Evolutionary conservation across 345 rosid genomes (phyloP).

Genomic region (Sonneratia caseolaris): DNA sequence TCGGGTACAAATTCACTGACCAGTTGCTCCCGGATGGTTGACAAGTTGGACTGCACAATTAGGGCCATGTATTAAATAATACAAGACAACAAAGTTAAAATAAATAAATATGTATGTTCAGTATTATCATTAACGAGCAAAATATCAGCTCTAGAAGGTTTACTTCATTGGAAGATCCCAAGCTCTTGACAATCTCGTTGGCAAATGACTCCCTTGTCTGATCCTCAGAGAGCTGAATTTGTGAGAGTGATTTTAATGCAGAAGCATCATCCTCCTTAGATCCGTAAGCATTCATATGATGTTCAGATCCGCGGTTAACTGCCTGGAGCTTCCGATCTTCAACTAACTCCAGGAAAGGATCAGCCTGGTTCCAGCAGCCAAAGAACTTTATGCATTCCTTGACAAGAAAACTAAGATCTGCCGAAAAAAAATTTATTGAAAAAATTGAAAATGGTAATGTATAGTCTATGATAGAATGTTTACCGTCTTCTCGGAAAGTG

Average conservation of each 20-base stretch:
- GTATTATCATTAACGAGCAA: not conserved
- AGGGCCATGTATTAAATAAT: not conserved
- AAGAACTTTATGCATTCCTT: not conserved
- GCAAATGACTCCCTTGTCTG: conserved; percentile 55
- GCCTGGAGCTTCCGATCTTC: conserved; percentile 58
- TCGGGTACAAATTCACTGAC: conserved; percentile 72
- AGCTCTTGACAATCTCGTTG: conserved; percentile 59
- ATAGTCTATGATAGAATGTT: conserved; percentile 5
- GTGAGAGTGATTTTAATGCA: conserved; percentile 52
- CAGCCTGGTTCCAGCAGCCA: conserved; percentile 44
- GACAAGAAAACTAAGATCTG: not conserved
- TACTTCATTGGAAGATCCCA: conserved; percentile 51
- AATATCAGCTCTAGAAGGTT: conserved; percentile 3
- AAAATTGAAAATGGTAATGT: not conserved
- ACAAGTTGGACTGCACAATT: conserved; percentile 44
- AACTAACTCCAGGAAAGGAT: conserved; percentile 69
- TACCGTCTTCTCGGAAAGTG: conserved; percentile 58
- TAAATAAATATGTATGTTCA: not conserved
- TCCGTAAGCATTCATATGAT: conserved; percentile 37
- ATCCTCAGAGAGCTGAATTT: conserved; percentile 37
- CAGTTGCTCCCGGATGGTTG: conserved; percentile 43
- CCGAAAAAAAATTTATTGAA: not conserved
- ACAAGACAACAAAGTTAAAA: not conserved
- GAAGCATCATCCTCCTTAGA: conserved; percentile 58
- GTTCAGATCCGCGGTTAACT: conserved; percentile 25